Base-by-base conservation (phyloP, 2,329 filamentous ascomycete genomes). In the Claviceps africana region DNA sequence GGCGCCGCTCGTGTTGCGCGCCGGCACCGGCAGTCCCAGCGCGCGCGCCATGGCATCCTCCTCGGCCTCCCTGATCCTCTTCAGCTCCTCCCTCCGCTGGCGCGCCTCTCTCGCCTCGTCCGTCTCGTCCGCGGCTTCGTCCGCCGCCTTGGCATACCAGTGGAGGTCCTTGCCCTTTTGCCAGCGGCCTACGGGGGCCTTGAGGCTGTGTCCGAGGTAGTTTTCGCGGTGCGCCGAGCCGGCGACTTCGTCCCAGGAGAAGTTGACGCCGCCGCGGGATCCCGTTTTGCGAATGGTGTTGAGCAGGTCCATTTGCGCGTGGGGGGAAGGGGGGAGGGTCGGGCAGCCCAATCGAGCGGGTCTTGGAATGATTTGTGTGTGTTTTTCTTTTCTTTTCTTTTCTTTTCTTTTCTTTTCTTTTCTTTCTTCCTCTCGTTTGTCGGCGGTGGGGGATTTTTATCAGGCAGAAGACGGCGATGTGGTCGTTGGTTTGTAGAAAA, bases 191-290 rank as follows among this genome's bases (percentile, higher is more conserved):
- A 95, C 89, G 0, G 90, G 88, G 0, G 90, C 90, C 75, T 91
- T 95, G 54, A 96, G 71, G 54, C 86, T 93, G 71, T 96, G 90
- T 50, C 90, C 90, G 8, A 96, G 84, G 67, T 82, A 84, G 62
- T 83, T 95, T 68, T 98, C 90, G 67, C 93, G 89, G 63, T 95
- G 90, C 22, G 78, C 72, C 48, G 89, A 94, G 58, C 76, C 82
- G 65, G 91, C 85, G 64, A 98, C 91, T 60, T 96, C 89, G 58
- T 91, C 86, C 93, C 93, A 97, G 70, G 84, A 90, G 73, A 98
- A 98, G 68, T 96, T 89, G 68, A 86, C 86, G 64, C 93, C 93
- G 63, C 93, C 93, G 59, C 93, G 85, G 61, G 88, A 93, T 67
- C 95, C 91, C 19, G 76, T 72, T 71, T 98, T 97, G 63, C 90